Conservation (phyloP, 179 eudicot species). For the Patellifolia procumbens region DNA sequence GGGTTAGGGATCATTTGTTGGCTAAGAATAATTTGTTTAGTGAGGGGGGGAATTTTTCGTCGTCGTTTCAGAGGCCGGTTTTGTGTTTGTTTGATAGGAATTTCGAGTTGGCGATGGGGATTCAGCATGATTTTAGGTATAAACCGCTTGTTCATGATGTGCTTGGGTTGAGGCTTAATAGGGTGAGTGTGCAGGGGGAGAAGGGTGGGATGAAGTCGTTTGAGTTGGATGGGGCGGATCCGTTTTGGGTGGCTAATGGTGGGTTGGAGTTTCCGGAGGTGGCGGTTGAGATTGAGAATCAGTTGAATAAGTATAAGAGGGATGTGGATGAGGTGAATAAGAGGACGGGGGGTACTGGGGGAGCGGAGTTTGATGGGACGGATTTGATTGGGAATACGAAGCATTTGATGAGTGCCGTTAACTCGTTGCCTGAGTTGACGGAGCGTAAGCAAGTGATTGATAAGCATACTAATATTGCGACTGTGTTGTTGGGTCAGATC, state of each 20-base stretch:
- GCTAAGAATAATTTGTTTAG: slow-evolving; percentile 83
- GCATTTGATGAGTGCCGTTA: slow-evolving; percentile 94
- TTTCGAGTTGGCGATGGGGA: slow-evolving; percentile 79
- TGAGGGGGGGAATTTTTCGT: slow-evolving; percentile 65
- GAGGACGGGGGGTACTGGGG: slow-evolving; percentile 78
- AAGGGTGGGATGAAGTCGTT: slow-evolving; percentile 81
- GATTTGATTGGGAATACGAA: slow-evolving; percentile 91
- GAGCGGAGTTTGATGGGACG: slow-evolving; percentile 88
- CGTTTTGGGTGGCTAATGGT: slow-evolving; percentile 83
- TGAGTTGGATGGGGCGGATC: slow-evolving; percentile 72
- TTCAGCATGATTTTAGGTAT: slow-evolving; percentile 96
- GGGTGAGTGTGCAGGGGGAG: slow-evolving; percentile 76
- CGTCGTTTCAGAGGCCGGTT: slow-evolving; percentile 82
- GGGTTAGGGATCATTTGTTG: slow-evolving; percentile 80
- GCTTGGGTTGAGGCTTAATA: slow-evolving; percentile 80
- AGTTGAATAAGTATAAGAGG: slow-evolving; percentile 76
- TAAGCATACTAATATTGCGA: slow-evolving; percentile 92
- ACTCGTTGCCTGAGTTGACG: slow-evolving; percentile 88
- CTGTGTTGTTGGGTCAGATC: slow-evolving; percentile 83
- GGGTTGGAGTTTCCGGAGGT: slow-evolving; percentile 89
- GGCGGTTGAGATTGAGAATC: slow-evolving; percentile 94
- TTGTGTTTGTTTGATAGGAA: slow-evolving; percentile 86
- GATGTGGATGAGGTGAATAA: slow-evolving; percentile 93
- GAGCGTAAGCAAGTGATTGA: slow-evolving; percentile 91
- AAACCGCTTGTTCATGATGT: slow-evolving; percentile 93